Evolutionary conservation across 495 filamentous ascomycete species (phyloP).

Genomic region (Xylaria palmicola): DNA sequence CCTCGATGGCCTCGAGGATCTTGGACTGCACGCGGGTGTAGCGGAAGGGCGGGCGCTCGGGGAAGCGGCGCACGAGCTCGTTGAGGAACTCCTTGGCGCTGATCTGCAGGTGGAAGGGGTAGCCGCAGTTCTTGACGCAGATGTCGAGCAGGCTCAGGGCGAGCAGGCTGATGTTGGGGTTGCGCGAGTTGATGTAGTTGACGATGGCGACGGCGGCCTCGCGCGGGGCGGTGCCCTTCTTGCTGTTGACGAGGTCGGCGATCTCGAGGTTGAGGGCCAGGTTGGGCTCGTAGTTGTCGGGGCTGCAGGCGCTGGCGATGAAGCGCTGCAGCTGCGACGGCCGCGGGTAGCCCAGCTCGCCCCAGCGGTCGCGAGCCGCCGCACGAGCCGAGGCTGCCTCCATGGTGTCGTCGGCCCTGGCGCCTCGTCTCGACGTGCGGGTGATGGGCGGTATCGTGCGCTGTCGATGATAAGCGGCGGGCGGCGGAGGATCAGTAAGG

Average conservation of each 20-base stretch:
- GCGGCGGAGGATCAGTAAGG: too few species aligned
- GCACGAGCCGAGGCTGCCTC: constrained; percentile 95
- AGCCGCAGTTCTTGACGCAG: constrained; percentile 99
- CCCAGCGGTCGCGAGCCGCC: constrained; percentile 93
- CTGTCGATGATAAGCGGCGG: too few species aligned
- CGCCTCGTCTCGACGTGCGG: not conserved
- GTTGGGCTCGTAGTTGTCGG: constrained; percentile 95
- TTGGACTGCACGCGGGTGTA: constrained; percentile 83
- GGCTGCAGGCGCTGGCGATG: constrained; percentile 92
- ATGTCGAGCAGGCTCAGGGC: constrained; percentile 94
- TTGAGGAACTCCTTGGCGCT: constrained; percentile 98
- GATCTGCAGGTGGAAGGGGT: constrained; percentile 98
- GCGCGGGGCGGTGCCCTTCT: constrained; percentile 95
- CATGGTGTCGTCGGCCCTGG: constrained; percentile 45
- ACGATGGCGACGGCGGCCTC: constrained; percentile 95
- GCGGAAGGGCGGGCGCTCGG: constrained; percentile 85
- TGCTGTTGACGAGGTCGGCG: constrained; percentile 91
- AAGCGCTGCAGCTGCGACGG: constrained; percentile 88
- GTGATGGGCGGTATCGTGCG: too few species aligned
- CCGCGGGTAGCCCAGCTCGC: constrained; percentile 72
- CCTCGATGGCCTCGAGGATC: constrained; percentile 95
- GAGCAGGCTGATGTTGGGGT: constrained; percentile 88
- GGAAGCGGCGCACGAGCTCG: constrained; percentile 94
- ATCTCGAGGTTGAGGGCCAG: constrained; percentile 96
- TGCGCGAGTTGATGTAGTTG: constrained; percentile 91